Evolutionary conservation across 2,329 filamentous ascomycete species (phyloP).

Genomic region (Cercospora canescens): DNA sequence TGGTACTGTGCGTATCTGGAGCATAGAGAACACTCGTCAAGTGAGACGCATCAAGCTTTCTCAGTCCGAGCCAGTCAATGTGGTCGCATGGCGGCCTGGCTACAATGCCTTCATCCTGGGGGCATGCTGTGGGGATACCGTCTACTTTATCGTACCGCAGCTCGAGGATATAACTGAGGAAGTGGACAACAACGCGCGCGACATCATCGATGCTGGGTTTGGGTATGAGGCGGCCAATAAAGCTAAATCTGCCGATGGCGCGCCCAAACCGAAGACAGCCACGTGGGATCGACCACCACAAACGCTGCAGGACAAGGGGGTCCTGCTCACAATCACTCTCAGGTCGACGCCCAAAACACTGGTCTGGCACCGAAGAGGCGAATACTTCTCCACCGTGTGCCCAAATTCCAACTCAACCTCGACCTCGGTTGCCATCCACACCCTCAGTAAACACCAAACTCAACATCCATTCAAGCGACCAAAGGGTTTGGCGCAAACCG

Average conservation of each 20-base stretch:
- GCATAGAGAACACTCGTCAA: conserved; percentile 80
- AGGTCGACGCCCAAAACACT: conserved; percentile 71
- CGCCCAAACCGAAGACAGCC: conserved; percentile 70
- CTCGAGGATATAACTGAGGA: conserved; percentile 30
- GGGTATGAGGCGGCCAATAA: conserved; percentile 77
- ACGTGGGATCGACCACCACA: conserved; percentile 80
- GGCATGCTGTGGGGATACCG: conserved; percentile 78
- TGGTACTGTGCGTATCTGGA: conserved; percentile 88
- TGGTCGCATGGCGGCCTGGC: conserved; percentile 85
- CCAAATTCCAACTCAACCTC: conserved; percentile 66
- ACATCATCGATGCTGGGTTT: conserved; percentile 83
- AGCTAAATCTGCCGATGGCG: conserved; percentile 50
- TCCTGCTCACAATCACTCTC: conserved; percentile 78
- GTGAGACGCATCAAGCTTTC: conserved; percentile 81
- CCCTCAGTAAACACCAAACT: conserved; percentile 88
- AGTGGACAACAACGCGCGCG: conserved; percentile 71
- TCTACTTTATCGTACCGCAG: conserved; percentile 75
- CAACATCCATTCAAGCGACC: conserved; percentile 87
- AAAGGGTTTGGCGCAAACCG: conserved; percentile 77
- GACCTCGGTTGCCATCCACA: conserved; percentile 89
- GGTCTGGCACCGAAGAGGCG: conserved; percentile 89
- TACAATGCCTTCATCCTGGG: conserved; percentile 79
- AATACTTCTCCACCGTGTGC: conserved; percentile 91
- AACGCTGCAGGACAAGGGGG: conserved; percentile 72
- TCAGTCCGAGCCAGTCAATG: conserved; percentile 75